Evolutionary conservation across 768 basidiomycete species (phyloP), one percentile per base, ranked within the genome.

Genomic region (Thelephora aurantiotincta): DNA sequence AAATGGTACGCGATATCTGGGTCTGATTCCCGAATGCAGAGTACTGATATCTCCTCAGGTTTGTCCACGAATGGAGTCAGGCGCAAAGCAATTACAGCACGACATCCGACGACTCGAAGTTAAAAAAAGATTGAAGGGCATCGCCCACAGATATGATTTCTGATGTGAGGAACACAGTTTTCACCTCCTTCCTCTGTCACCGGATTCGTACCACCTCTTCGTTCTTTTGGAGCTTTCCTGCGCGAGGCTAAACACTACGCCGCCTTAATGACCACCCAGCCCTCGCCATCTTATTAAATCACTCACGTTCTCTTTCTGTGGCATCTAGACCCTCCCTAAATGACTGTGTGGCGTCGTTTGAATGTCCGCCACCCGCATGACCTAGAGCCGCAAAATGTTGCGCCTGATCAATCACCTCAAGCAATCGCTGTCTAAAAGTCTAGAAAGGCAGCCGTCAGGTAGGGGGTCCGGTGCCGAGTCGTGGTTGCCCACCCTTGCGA

Each of bases 271-370:
- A 54, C 54, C 48, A 33, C 26, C 42, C 22, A 36, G 43, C 18
- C 26, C 20, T 11, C 30, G 26, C 35, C n/a, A 19, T 48, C 44
- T 11, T 18, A 43, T 18, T 33, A 42, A 33, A 45, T 7, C 45
- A 44, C 80, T 71, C 60, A 94, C 92, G 55, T 69, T 94, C 90
- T 52, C 93, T 74, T 60, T 97, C 92, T 12, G 87, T 88, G n/a
- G 75, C 78, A 48, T 97, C 92, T 50, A 97, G 73, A 1, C 92
- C 93, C 61, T 94, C 92, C 53, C 89, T 70, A 57, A 97, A 97
- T 11, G 74, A 66, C 52, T 84, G 81, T 5, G 86, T 77, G 1
- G 66, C 59, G 52, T 82, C 80, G 12, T 72, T 75, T 6, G 68
- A 66, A 11, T 69, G 60, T 3, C 73, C 66, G 2, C 73, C 72